Base-by-base conservation (phyloP, 768 basidiomycete genomes). In the Rhizopogon sp. region DNA sequence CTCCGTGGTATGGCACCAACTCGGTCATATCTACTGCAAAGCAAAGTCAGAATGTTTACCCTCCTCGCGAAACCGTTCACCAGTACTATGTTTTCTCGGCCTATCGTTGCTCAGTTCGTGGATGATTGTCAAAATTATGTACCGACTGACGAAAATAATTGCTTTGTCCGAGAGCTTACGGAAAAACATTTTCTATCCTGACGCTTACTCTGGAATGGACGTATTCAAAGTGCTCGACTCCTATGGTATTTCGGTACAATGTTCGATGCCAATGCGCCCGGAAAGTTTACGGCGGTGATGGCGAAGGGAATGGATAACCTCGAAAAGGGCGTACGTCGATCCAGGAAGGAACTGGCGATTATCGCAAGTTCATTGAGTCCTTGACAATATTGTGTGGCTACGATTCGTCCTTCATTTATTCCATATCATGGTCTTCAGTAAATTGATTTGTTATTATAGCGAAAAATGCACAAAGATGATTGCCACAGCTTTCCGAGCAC, bases 271-370 rank as follows among this genome's bases (percentile, higher is more conserved):
- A 54, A 14, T 35, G 63, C 54, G 35, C 53, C 55, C 31, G 58
- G 59, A 51, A 39, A 56, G 52, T 58, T 56, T 51, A 20, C 50
- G 53, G 44, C 54, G 59, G n/a, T 58, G 39, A 56, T 70, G 45
- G 40, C 50, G 8, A 61, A 64, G 46, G 55, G 54, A 25, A 60
- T 58, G 50, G 54, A 55, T 33, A 5, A 25, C 25, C 25, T 25
- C 25, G 25, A 25, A 25, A 25, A 25, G 25, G 25, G 25, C 4
- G 25, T 25, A 25, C 25, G 25, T 25, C 5, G 25, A 25, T 25
- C 31, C 31, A 8, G 9, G 65, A 70, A 41, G 50, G 64, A 66
- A 4, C 53, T 59, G 51, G 55, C 64, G 62, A 60, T 43, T 66
- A 58, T 43, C 53, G 56, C 22, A 45, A 56, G 50, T 56, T 52